phyloP scores from a whole-genome alignment of 2,329 filamentous ascomycete species.

The Setomelanomma holmii region DNA sequence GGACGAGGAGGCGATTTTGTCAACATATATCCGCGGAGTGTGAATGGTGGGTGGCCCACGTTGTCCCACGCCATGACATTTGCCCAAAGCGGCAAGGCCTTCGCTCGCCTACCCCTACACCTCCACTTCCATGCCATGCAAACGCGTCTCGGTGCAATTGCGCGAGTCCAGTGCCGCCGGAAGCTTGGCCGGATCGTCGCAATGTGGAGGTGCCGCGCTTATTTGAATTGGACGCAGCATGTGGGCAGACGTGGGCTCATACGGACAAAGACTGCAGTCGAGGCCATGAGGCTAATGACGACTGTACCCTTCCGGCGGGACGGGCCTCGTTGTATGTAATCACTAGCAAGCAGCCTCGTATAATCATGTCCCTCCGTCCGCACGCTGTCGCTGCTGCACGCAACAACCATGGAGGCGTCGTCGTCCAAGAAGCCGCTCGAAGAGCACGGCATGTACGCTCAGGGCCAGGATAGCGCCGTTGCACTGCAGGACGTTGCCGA shows the following conservation, averaged over 20 bases:
- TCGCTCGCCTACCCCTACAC: slow-evolving; percentile 2
- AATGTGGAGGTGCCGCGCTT: background rate
- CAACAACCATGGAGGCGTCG: slow-evolving; percentile 7
- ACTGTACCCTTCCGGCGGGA: background rate
- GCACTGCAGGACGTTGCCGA: slow-evolving; percentile 20
- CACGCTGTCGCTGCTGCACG: background rate
- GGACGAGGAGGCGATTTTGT: background rate
- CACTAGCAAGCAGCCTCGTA: background rate
- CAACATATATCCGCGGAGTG: background rate
- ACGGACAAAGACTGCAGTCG: background rate
- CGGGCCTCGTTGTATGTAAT: background rate
- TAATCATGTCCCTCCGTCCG: too few relatives aligned
- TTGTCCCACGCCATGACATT: background rate
- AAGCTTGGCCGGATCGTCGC: background rate
- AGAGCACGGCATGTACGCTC: slow-evolving; percentile 19
- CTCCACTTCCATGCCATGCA: background rate
- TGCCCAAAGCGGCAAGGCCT: background rate
- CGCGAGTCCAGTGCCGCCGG: background rate
- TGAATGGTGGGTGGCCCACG: too few relatives aligned
- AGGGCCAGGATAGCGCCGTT: slow-evolving; percentile 31
- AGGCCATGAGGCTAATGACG: background rate
- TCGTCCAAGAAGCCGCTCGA: slow-evolving; percentile 18
- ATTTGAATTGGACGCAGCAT: background rate
- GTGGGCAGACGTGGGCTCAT: background rate
- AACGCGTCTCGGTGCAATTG: background rate